Base-by-base conservation (phyloP, 805 yeast species). In the Myxozyma geophila region DNA sequence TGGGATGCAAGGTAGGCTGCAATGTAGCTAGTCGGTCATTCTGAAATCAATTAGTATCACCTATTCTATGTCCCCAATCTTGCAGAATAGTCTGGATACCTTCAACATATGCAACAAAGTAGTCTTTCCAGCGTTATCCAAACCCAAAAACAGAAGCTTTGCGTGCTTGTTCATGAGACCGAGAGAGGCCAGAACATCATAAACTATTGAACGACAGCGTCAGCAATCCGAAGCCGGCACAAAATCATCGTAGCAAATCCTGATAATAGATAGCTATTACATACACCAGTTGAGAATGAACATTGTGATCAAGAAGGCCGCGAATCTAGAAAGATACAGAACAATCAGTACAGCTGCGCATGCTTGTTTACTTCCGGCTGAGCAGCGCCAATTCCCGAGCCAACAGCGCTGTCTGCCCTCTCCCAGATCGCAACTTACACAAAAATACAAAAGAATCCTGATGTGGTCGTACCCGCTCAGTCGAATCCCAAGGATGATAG, bases 51-150 rank as follows among this genome's bases (percentile, higher is more conserved):
- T 50, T 36, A 50, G 54, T n/a, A 50, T 23, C 8, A 19, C 40
- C 6, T n/a, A 23, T n/a, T 15, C 39, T 17, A 15, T 35, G 4
- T 15, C 54, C 1, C 13, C 15, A 5, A 23, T 7, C 13, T 19
- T 10, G 33, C 40, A 10, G 23, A 7, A 2, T 9, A 17, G 53
- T 33, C 41, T 39, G 47, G 21, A 2, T 17, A 70, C 75, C 73
- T 84, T 89, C 72, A 89, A 80, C 90, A 89, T 89, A 75, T 89
- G 95, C 70, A 89, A 79, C 69, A 89, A 78, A 28, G 96, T 90
- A 60, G 99, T 93, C 79, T 95, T 95, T 75, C 99, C 99, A 52
- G 99, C 99, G 73, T 95, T 95, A 78, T 95, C 99, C 67, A 95
- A 86, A 66, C 99, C 99, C 72, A 95, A 83, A 83, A 95, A 95